Conservation (phyloP, 176 grass and related monocot genomes). For the Leersia perrieri region DNA sequence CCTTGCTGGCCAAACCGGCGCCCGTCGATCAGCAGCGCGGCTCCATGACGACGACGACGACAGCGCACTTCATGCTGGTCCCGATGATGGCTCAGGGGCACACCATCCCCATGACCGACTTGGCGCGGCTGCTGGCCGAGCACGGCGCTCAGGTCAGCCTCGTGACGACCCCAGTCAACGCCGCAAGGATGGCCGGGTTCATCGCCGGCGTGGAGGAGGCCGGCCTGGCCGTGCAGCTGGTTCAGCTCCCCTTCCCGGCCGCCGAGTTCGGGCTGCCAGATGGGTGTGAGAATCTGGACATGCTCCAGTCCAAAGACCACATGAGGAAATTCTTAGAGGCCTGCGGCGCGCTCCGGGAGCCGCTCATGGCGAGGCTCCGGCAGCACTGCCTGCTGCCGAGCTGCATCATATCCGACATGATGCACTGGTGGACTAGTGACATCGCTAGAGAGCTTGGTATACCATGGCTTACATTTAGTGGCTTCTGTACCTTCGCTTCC, state of each 20-base stretch:
- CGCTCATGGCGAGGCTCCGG: conserved; percentile 39
- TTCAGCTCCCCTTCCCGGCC: conserved; percentile 52
- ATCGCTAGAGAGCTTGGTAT: conserved; percentile 56
- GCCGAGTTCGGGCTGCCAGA: conserved; percentile 49
- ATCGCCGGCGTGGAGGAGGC: not conserved
- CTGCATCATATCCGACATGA: conserved; percentile 63
- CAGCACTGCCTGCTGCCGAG: conserved; percentile 25
- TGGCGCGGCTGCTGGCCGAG: conserved; percentile 54
- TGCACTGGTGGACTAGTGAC: conserved; percentile 52
- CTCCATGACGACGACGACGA: not conserved
- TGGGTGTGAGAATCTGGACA: conserved; percentile 60
- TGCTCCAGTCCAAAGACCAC: conserved; percentile 26
- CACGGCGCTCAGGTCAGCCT: conserved; percentile 58
- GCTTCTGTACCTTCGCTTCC: conserved; percentile 42
- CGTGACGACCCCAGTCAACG: conserved; percentile 62
- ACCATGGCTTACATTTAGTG: conserved; percentile 55
- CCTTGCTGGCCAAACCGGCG: not conserved
- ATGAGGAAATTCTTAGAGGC: conserved; percentile 41
- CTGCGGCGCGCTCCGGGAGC: conserved; percentile 39
- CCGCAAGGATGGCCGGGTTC: conserved; percentile 35
- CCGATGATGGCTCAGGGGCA: conserved; percentile 66
- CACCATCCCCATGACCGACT: conserved; percentile 66
- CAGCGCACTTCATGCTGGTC: conserved; percentile 48
- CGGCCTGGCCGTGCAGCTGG: conserved; percentile 35
- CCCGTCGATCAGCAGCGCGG: not conserved